Evolutionary conservation across 2,329 filamentous ascomycete species (phyloP).

Genomic region (Trichothecium roseum): DNA sequence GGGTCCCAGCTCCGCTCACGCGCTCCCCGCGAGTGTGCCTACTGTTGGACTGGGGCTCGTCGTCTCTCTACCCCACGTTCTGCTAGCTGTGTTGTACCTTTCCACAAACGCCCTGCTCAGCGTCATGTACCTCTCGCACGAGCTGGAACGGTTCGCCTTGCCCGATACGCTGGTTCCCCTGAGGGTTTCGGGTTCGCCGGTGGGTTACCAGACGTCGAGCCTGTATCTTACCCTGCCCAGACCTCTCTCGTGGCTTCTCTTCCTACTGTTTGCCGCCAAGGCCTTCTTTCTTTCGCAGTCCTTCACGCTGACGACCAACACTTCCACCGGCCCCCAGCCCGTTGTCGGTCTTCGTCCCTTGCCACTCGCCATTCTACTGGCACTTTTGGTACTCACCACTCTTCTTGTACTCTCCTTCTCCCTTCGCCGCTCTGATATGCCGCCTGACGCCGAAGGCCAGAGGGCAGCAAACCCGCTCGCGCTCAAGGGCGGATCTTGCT

Average conservation of each 20-base stretch:
- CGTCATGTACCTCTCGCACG: conserved; percentile 38
- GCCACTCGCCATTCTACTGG: conserved; percentile 30
- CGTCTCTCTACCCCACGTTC: conserved; percentile 36
- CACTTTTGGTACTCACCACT: conserved; percentile 24
- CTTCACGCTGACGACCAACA: conserved; percentile 24
- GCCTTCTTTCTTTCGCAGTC: conserved; percentile 36
- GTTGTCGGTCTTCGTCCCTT: conserved; percentile 31
- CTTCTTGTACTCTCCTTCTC: conserved; percentile 25
- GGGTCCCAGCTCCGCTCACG: conserved; percentile 23
- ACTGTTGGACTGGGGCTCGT: conserved; percentile 24
- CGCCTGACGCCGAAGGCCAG: conserved; percentile 21
- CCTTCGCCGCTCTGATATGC: conserved; percentile 24
- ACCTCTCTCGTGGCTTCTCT: conserved; percentile 31
- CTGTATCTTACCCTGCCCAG: conserved; percentile 40
- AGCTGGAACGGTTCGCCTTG: conserved; percentile 33
- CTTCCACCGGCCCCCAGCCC: conserved; percentile 8
- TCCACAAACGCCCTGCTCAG: conserved; percentile 35
- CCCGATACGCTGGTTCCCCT: conserved; percentile 19
- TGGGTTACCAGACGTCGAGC: conserved; percentile 34
- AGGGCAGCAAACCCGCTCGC: conserved; percentile 37
- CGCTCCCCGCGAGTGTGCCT: conserved; percentile 13
- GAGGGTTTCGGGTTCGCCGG: conserved; percentile 34
- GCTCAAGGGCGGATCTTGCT: conserved; percentile 36
- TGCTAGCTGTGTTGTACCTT: conserved; percentile 37
- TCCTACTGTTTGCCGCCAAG: conserved; percentile 30